Evolutionary conservation across 2,329 filamentous ascomycete genomes (phyloP).

Genomic region (Aspergillus cejpii): DNA sequence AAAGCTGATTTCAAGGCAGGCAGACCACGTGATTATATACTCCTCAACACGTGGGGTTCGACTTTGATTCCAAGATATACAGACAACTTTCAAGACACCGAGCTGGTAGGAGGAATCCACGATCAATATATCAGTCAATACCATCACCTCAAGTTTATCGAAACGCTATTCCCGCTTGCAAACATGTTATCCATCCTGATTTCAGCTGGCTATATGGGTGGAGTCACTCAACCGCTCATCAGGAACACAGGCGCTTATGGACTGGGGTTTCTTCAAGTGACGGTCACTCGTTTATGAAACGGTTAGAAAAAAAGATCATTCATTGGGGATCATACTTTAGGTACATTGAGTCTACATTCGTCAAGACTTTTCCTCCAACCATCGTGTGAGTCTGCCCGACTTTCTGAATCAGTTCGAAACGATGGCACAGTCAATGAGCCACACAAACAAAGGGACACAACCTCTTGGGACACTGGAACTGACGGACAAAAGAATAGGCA

Average conservation of each 20-base stretch:
- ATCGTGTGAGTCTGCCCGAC: slow-evolving; percentile 17
- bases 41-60: slow-evolving; percentile 1
- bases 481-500: slow-evolving; percentile 15
- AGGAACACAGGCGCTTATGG: slow-evolving; percentile 31
- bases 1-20: not conserved
- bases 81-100: not conserved
- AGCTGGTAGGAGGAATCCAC: not conserved
- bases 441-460: slow-evolving; percentile 13
- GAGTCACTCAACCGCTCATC: slow-evolving; percentile 29
- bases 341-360: slow-evolving; percentile 9
- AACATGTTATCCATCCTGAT: not conserved
- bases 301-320: slow-evolving; percentile 15
- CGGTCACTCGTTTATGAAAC: slow-evolving; percentile 9
- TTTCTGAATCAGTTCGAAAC: slow-evolving; percentile 24
- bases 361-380: slow-evolving; percentile 20
- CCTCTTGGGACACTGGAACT: slow-evolving; percentile 26
- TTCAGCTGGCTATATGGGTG: slow-evolving; percentile 17
- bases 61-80: not conserved
- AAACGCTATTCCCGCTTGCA: not conserved
- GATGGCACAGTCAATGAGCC: slow-evolving; percentile 21
- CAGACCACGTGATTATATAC: slow-evolving; percentile 3
- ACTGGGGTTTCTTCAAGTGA: slow-evolving; percentile 22
- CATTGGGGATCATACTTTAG: slow-evolving; percentile 23
- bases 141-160: no score
- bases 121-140: not conserved